phyloP scores from a whole-genome alignment of 75 land plant species.

The Pinus taeda region DNA sequence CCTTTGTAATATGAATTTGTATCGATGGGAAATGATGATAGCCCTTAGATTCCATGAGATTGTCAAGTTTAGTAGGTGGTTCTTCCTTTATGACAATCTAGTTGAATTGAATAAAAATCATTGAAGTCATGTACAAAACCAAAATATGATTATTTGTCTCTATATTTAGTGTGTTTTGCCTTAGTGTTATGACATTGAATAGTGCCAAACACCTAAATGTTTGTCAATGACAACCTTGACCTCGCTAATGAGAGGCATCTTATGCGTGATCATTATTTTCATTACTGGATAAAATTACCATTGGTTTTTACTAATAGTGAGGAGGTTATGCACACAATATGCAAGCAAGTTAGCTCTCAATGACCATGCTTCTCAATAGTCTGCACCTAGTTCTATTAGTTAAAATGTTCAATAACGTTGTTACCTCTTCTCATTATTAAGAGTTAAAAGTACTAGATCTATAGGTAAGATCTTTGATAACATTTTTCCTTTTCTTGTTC shows the following conservation, averaged over 20 bases:
- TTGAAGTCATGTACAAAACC: neutral
- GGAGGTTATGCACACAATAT: constrained; percentile 14
- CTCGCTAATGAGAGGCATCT: constrained; percentile 20
- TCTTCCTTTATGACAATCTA: neutral
- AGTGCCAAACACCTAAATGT: constrained; percentile 40
- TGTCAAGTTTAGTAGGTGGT: constrained; percentile 31
- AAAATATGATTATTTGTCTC: neutral
- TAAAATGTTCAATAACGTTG: neutral
- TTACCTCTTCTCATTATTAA: no score
- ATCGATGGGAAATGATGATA: constrained; percentile 34
- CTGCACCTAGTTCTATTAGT: constrained; percentile 33
- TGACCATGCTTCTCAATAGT: constrained; percentile 20
- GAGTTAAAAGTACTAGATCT: no score
- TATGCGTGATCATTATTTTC: constrained; percentile 16
- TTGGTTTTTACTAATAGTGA: constrained; percentile 22
- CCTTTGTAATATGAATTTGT: constrained; percentile 21
- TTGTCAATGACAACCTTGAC: constrained; percentile 20
- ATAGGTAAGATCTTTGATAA: no score
- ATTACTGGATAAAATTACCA: constrained; percentile 18
- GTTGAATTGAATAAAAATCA: no score
- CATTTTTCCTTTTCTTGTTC: no score
- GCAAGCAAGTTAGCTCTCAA: constrained; percentile 13
- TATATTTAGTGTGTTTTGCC: no score
- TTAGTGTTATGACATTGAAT: constrained; percentile 41
- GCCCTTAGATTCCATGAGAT: constrained; percentile 65